Evolutionary conservation across 2,329 filamentous ascomycete species (phyloP), one percentile per base, ranked within the genome.

Genomic region (Blumeriella jaapii): DNA sequence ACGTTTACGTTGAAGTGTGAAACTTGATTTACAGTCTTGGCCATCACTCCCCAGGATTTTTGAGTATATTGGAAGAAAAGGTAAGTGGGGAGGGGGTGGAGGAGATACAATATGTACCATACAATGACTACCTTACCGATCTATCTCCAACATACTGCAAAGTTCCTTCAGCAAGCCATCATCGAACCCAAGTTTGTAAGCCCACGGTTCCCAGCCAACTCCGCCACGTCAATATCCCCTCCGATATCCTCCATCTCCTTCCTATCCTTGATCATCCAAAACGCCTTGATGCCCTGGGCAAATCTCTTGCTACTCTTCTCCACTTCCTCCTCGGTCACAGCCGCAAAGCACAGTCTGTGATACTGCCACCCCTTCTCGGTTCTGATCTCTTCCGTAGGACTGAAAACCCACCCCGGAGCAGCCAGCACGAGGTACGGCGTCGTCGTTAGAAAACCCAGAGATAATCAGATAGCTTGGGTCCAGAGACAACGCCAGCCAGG

Each of bases 301-400:
- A 93, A 76, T 16, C 78, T 61, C 52, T 70, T 60, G 5, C 72
- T 75, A 43, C 76, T 73, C 4, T 59, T 58, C 15, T 67, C 69
- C 4, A 94, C 63, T 25, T 80, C 71, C 24, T 79, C 75, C 36
- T 79, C 78, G n/a, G 71, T 65, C 58, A 86, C 79, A 1, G 86
- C 84, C 1, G 84, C 85, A 60, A 94, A 95, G 59, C 84, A 93
- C 22, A 95, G 54, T 10, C 87, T 65, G 56, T 77, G 76, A 55
- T 78, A 89, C 46, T 70, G 69, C 74, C 79, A 87, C 2, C 74
- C 79, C 26, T 71, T 63, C 38, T 65, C 59, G 4, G 64, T 60
- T 11, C 57, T 53, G 23, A 87, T 70, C 45, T 75, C 62, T 0
- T 69, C 60, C 0, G 70, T 79, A 1, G 84, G 71, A 31, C 71